phyloP scores from a whole-genome alignment of 495 filamentous ascomycete genomes.

The Schizothecium vesticola region DNA sequence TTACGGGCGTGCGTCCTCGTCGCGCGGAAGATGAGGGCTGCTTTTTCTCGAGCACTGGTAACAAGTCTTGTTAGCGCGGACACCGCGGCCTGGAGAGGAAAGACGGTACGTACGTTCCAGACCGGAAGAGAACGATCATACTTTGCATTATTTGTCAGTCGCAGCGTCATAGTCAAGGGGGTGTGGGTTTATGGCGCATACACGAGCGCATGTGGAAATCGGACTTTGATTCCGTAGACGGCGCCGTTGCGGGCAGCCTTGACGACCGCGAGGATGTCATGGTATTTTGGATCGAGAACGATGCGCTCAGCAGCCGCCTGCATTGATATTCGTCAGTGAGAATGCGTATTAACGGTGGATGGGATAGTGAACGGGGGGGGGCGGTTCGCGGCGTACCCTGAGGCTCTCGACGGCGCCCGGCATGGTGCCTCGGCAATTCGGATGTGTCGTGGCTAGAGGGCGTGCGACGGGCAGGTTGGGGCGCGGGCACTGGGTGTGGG shows the following conservation, averaged over 20 bases:
- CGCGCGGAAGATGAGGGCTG: slow-evolving; percentile 70
- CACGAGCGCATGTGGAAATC: slow-evolving; percentile 97
- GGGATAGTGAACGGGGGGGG: not conserved
- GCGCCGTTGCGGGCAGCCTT: slow-evolving; percentile 95
- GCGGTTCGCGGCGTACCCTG: slow-evolving; percentile 26
- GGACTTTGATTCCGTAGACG: slow-evolving; percentile 96
- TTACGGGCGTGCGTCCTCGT: slow-evolving; percentile 89
- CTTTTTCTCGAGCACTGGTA: slow-evolving; percentile 67
- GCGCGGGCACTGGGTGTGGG: slow-evolving; percentile 17
- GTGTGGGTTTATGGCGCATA: slow-evolving; percentile 33
- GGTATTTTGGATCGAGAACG: slow-evolving; percentile 75
- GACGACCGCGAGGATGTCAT: slow-evolving; percentile 71
- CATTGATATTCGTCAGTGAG: slow-evolving; percentile 11
- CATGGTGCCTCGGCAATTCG: slow-evolving; percentile 35
- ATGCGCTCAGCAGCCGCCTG: slow-evolving; percentile 57
- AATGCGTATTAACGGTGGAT: not conserved
- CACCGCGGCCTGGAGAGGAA: not conserved
- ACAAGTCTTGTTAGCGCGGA: not conserved
- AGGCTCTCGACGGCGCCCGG: slow-evolving; percentile 28
- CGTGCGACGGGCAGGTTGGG: slow-evolving; percentile 10
- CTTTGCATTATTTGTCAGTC: slow-evolving; percentile 33
- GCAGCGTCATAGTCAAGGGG: not conserved
- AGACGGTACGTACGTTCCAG: slow-evolving; percentile 58
- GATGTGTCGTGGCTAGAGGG: not conserved
- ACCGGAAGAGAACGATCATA: slow-evolving; percentile 93